Base-by-base conservation (phyloP, 2,329 filamentous ascomycete species). In the Ceratocystis cacaofunesta region DNA sequence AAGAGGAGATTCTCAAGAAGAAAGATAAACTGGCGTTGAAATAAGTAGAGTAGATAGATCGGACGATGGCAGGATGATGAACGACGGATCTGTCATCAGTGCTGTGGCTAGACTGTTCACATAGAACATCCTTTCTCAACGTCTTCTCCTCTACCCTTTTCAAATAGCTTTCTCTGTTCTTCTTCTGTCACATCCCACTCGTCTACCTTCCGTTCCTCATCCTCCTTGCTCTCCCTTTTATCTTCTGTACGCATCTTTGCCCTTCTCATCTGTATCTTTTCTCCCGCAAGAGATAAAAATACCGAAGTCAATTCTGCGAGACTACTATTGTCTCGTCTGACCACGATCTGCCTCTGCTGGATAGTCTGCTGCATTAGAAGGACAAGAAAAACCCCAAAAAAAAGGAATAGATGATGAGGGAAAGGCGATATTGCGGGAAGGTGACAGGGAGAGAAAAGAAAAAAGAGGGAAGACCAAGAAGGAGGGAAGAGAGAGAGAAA, bases 401-500 rank as follows among this genome's bases (percentile, higher is more conserved):
- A 19, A 22, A 50, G 10, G 43, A 41, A 41, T 41, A 41, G 36
- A 41, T 41, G 12, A 41, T 15, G 36, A 41, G 36, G 36, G 10
- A 15, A 15, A 41, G 36, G 5, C 36, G 36, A 41, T 41, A 41
- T 41, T 4, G 36, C 1, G 10, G 36, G 32, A 7, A 32, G 32
- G 19, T 8, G 17, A 30, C 67, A 68, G 55, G 63, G 66, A 67
- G 69, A 66, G 44, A 48, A 61, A 65, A 68, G 64, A 69, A 67
- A 68, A 68, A 64, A 69, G 69, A 69, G 69, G 67, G 62, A 70
- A 65, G 69, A 19, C 68, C 71, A 71, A 69, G 70, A 67, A 50
- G 48, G 48, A 50, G 7, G n/a, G 6, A 19, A 62, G 43, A 65
- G 52, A 66, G 17, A 64, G 57, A 58, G n/a, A 73, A 70, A 72